Conservation (phyloP, 495 filamentous ascomycete genomes). For the Penicillium ucsense region DNA sequence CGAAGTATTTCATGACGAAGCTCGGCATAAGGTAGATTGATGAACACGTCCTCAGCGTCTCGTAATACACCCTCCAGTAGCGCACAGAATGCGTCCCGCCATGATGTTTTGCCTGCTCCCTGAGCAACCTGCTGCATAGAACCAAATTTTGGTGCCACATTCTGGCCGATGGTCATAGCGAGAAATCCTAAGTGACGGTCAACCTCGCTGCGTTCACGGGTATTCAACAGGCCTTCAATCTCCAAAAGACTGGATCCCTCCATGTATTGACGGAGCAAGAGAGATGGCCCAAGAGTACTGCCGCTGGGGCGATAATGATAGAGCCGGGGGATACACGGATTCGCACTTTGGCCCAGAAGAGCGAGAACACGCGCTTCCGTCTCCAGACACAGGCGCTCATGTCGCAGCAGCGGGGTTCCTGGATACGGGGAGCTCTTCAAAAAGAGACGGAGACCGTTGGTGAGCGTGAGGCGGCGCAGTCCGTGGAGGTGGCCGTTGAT, state of each 20-base stretch:
- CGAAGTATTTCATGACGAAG: slow-evolving; percentile 45
- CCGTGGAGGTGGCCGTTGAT: slow-evolving; percentile 43
- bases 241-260: slow-evolving; percentile 36
- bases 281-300: slow-evolving; percentile 29
- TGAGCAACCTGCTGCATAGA: slow-evolving; percentile 37
- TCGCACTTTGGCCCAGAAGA: slow-evolving; percentile 33
- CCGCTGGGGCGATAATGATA: slow-evolving; percentile 41
- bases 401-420: slow-evolving; percentile 44
- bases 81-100: slow-evolving; percentile 50
- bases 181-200: slow-evolving; percentile 32
- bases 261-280: slow-evolving; percentile 41
- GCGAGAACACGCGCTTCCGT: slow-evolving; percentile 47
- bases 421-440: slow-evolving; percentile 45
- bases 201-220: slow-evolving; percentile 30
- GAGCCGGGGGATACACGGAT: slow-evolving; percentile 40
- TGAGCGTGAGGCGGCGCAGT: slow-evolving; percentile 42
- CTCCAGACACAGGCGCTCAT: slow-evolving; percentile 45
- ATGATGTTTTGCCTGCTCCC: slow-evolving; percentile 41
- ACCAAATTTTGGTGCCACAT: slow-evolving; percentile 40
- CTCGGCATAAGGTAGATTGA: slow-evolving; percentile 54
- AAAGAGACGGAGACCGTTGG: slow-evolving; percentile 43
- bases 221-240: slow-evolving; percentile 25
- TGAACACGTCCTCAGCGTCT: slow-evolving; percentile 61
- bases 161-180: slow-evolving; percentile 25
- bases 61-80: slow-evolving; percentile 55